Base-by-base conservation (phyloP, 2,329 filamentous ascomycete genomes). In the Fusarium neocosmosporiellum region DNA sequence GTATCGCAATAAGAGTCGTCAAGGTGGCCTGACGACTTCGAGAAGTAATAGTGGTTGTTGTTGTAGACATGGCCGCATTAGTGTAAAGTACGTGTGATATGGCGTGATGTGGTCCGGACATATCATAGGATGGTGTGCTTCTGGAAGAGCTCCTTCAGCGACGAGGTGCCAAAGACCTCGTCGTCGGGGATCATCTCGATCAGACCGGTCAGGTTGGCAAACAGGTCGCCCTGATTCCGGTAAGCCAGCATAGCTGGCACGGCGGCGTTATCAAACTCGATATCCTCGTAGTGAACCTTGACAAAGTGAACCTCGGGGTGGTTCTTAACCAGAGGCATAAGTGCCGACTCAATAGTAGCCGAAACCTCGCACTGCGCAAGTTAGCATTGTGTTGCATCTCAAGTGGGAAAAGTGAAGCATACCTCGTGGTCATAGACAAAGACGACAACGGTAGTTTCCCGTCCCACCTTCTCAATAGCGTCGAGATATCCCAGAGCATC, bases 401-500 rank as follows among this genome's bases (percentile, higher is more conserved):
- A 31, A 13, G 10, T 50, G 18, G 13, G 9, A 27, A 41, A 7
- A n/a, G 48, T n/a, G 59, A 61, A 59, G 83, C 90, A 80, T 89
- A 97, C 95, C 86, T 93, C 89, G 69, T 93, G 89, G 79, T 98
- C 95, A 81, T 95, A 96, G 73, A 99, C 95, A 83, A 96, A 97
- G 31, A 99, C 96, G 3, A 98, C 93, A 2, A 98, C 95, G 5
- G 93, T 89, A 0, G 94, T 96, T 54, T 96, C 93, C 55, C 91
- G 84, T 41, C 91, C 87, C 6, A 96, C 94, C 83, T 94, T 96
- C 84, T 99, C 96, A 75, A 98, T 94, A 63, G 96, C 95, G 82
- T 98, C 95, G n/a, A 99, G 88, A 78, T 97, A 99, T 20, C 95
- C 96, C 72, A 93, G 86, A 9, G 94, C 96, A 85, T 98, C 95